phyloP scores from a whole-genome alignment of 1,284 basidiomycete genomes.

The Heimioporus retisporus region DNA sequence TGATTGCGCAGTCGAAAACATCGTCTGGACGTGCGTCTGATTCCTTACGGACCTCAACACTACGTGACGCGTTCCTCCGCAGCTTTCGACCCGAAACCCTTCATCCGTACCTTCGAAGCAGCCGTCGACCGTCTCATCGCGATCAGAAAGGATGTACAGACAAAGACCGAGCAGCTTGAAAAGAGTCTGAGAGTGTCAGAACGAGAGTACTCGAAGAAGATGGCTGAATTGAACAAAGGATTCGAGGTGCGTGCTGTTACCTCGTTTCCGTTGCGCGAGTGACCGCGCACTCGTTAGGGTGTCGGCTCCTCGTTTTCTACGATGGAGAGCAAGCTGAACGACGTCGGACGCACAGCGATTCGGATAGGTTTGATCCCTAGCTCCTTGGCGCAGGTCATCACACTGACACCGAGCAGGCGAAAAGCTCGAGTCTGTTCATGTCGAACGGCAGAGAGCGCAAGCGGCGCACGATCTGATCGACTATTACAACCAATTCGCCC shows the following conservation, averaged over 20 bases:
- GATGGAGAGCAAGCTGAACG: conserved; percentile 92
- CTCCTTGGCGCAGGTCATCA: conserved; percentile 18
- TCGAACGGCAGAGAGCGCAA: conserved; percentile 93
- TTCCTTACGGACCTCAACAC: not conserved
- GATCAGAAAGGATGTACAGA: conserved; percentile 89
- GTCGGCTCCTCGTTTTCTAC: conserved; percentile 86
- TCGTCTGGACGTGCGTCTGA: conserved; percentile 81
- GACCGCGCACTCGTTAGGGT: conserved; percentile 56
- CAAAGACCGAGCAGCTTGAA: conserved; percentile 92
- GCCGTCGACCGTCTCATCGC: conserved; percentile 90
- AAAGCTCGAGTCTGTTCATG: conserved; percentile 96
- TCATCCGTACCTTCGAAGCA: conserved; percentile 92
- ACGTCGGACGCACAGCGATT: conserved; percentile 95
- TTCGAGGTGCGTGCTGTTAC: conserved; percentile 77
- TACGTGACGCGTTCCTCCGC: conserved; percentile 20
- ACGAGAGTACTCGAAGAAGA: conserved; percentile 94
- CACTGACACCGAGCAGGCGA: conserved; percentile 68
- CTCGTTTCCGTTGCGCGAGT: conserved; percentile 13
- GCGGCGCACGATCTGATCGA: conserved; percentile 96
- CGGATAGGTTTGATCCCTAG: conserved; percentile 78
- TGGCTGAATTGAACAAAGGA: conserved; percentile 91
- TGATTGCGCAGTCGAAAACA: conserved; percentile 86
- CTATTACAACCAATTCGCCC: conserved; percentile 94
- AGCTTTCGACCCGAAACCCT: conserved; percentile 97
- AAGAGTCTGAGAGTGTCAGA: conserved; percentile 93